These are phyloP conservation scores for Escovopsis sp. DNA, from an alignment of 2,329 filamentous ascomycete genomes.

Conservation along the genomic window DNA sequence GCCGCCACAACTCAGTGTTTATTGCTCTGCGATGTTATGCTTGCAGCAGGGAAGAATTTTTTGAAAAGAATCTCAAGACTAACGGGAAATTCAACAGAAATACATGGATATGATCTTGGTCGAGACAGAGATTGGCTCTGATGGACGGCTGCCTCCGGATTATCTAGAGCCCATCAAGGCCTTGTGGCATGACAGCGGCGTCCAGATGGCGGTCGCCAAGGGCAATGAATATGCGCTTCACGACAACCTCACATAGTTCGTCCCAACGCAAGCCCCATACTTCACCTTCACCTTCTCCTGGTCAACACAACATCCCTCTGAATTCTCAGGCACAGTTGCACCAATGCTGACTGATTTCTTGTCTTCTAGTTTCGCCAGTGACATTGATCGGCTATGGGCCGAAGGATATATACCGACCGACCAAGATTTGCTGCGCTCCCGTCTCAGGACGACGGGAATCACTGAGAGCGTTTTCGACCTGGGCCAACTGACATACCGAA, in stretches of 20 bases:
- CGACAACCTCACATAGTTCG: slow-evolving; percentile 89
- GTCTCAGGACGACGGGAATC: slow-evolving; percentile 96
- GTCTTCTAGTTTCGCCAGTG: slow-evolving; percentile 59
- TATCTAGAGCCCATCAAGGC: slow-evolving; percentile 70
- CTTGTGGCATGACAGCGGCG: slow-evolving; percentile 71
- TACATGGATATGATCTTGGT: slow-evolving; percentile 63
- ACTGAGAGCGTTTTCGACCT: slow-evolving; percentile 95
- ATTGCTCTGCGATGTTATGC: too few relatives aligned
- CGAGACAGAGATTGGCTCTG: slow-evolving; percentile 68
- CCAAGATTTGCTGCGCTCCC: slow-evolving; percentile 86
- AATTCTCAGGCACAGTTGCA: neutral
- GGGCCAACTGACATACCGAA: slow-evolving; percentile 83
- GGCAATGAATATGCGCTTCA: slow-evolving; percentile 95
- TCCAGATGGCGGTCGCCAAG: slow-evolving; percentile 76
- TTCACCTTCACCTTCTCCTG: neutral
- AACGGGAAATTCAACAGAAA: slow-evolving; percentile 35
- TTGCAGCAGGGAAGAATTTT: too few relatives aligned
- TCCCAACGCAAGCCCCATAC: slow-evolving; percentile 6
- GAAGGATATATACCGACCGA: slow-evolving; percentile 77
- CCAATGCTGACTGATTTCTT: slow-evolving; percentile 2
- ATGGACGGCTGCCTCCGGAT: slow-evolving; percentile 65
- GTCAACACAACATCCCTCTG: neutral
- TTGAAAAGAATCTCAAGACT: too few relatives aligned
- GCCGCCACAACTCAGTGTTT: too few relatives aligned
- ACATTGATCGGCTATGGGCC: slow-evolving; percentile 60